Evolutionary conservation across 129 eudicot species (phyloP).

Genomic region (Pseudognaphalium luteoalbum): DNA sequence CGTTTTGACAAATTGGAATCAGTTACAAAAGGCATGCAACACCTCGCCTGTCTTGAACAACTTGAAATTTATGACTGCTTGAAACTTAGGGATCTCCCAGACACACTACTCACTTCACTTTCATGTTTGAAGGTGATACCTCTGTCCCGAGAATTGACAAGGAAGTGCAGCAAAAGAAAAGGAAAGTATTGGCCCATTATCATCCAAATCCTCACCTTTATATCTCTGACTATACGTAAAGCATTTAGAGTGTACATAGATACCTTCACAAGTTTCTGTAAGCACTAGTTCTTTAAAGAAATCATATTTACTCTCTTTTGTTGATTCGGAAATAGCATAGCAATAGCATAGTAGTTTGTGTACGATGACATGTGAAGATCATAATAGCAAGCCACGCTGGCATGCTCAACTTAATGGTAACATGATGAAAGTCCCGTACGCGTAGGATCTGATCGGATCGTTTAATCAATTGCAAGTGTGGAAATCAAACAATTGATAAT

Average conservation of each 20-base stretch:
- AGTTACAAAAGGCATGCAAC: slow-evolving; percentile 3
- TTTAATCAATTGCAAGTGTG: too few relatives aligned
- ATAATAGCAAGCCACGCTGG: too few relatives aligned
- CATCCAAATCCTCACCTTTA: background rate
- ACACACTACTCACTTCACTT: slow-evolving; percentile 8
- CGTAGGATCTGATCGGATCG: too few relatives aligned
- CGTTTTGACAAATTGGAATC: background rate
- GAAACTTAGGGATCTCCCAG: slow-evolving; percentile 7
- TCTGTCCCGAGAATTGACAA: background rate
- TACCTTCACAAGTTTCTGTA: too few relatives aligned
- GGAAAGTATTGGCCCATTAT: background rate
- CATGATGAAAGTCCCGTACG: too few relatives aligned
- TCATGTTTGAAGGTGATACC: background rate
- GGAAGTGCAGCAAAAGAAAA: background rate
- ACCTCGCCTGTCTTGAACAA: background rate
- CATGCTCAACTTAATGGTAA: too few relatives aligned
- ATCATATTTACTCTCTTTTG: background rate
- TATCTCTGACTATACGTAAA: too few relatives aligned
- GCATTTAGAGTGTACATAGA: too few relatives aligned
- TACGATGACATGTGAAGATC: background rate
- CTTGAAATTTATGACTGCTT: background rate
- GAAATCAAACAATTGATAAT: too few relatives aligned
- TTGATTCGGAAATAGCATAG: background rate
- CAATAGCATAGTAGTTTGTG: background rate
- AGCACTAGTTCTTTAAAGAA: too few relatives aligned